These are phyloP conservation scores for Pythium brachiatum DNA, from an alignment of 352 stramenopile species.

Conservation along the genomic window DNA sequence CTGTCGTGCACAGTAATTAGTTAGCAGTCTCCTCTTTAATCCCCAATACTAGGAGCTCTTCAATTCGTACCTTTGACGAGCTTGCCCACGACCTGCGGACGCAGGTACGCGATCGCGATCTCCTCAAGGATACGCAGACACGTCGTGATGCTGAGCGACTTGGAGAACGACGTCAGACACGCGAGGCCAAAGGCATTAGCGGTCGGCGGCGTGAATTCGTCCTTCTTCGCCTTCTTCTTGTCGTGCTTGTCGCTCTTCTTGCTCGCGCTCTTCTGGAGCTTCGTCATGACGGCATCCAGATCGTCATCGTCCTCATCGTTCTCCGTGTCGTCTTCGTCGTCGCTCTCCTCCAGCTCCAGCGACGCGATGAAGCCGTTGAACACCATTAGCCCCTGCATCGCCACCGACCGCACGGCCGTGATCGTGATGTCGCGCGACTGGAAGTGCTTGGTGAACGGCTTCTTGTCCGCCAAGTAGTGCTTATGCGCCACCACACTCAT, in stretches of 20 bases:
- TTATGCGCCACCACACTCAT: conserved; percentile 65
- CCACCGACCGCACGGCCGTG: conserved; percentile 52
- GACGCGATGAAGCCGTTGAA: conserved; percentile 78
- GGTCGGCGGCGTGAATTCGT: conserved; percentile 52
- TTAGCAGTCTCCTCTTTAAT: neutral
- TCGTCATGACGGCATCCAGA: conserved; percentile 4
- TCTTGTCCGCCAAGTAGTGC: conserved; percentile 81
- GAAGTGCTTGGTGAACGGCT: conserved; percentile 85
- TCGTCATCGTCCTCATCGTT: conserved; percentile 36
- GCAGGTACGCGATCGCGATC: conserved; percentile 48
- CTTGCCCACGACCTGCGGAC: conserved; percentile 64
- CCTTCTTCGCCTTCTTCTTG: conserved; percentile 11
- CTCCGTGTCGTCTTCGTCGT: conserved; percentile 44
- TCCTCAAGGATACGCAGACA: conserved; percentile 76
- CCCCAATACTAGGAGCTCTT: neutral
- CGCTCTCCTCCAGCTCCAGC: conserved; percentile 60
- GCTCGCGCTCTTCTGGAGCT: conserved; percentile 25
- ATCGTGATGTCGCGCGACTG: conserved; percentile 67
- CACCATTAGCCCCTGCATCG: conserved; percentile 70
- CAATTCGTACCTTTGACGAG: conserved; percentile 70
- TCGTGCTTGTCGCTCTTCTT: conserved; percentile 14
- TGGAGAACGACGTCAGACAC: conserved; percentile 63
- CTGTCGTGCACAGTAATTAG: conserved; percentile 21
- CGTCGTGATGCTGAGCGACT: conserved; percentile 81
- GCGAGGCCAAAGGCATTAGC: conserved; percentile 52